These are phyloP conservation scores for Aspergillus egyptiacus DNA, from an alignment of 495 filamentous ascomycete genomes.

Conservation along the genomic window DNA sequence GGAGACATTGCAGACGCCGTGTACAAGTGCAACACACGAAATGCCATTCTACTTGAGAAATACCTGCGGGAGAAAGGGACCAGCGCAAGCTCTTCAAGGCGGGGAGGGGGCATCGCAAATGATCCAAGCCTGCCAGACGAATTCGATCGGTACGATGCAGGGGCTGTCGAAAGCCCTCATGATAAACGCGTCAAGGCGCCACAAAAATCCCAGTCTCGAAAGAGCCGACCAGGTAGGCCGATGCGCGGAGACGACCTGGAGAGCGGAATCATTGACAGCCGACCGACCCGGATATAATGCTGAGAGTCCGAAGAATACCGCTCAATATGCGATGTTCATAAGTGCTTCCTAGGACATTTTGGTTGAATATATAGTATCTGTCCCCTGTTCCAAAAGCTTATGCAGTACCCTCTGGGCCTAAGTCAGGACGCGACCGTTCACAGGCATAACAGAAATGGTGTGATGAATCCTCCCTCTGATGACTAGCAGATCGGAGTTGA, in stretches of 20 bases:
- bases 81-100: slow-evolving; percentile 21
- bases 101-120: slow-evolving; percentile 14
- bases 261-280: slow-evolving; percentile 19
- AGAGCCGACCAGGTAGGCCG: slow-evolving; percentile 25
- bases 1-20: slow-evolving; percentile 75
- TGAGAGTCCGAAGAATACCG: not conserved
- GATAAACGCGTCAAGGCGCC: not conserved
- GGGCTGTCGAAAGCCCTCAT: slow-evolving; percentile 4
- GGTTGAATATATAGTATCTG: not conserved
- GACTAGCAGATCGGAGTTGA: not conserved
- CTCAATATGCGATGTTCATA: not conserved
- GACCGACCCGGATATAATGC: not conserved
- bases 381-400: not conserved
- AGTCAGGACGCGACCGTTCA: slow-evolving; percentile 41
- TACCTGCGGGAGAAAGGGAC: slow-evolving; percentile 51
- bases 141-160: slow-evolving; percentile 34
- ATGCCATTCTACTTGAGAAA: slow-evolving; percentile 68
- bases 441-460: slow-evolving; percentile 54
- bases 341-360: not conserved
- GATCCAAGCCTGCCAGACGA: slow-evolving; percentile 40
- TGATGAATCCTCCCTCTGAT: not conserved
- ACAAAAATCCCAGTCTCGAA: slow-evolving; percentile 4
- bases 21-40: slow-evolving; percentile 67
- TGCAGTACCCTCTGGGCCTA: slow-evolving; percentile 38
- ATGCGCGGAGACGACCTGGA: slow-evolving; percentile 28